phyloP scores from a whole-genome alignment of 805 yeast species.

The Diddensiella transvaalensis region DNA sequence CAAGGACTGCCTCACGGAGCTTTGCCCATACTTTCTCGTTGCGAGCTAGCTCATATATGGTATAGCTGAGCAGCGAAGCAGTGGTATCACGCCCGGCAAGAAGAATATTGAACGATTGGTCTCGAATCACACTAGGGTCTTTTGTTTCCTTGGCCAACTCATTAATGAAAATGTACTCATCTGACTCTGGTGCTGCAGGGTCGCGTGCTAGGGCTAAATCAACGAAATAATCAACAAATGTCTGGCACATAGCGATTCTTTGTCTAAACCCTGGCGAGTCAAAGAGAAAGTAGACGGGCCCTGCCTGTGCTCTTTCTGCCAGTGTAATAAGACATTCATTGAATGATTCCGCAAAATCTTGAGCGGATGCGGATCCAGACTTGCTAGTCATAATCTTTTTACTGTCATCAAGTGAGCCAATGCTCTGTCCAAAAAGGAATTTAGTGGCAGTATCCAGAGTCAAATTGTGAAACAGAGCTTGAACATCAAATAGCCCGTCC shows the following conservation, averaged over 20 bases:
- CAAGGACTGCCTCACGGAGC: constrained; percentile 39
- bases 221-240: constrained; percentile 41
- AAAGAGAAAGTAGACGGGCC: constrained; percentile 31
- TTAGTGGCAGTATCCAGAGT: constrained; percentile 37
- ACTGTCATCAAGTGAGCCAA: constrained; percentile 22
- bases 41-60: constrained; percentile 44
- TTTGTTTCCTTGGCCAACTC: constrained; percentile 49
- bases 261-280: constrained; percentile 3
- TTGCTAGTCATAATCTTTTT: neutral
- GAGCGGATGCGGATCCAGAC: constrained; percentile 3
- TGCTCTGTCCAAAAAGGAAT: constrained; percentile 34
- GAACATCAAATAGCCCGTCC: constrained; percentile 25
- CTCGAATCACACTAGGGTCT: constrained; percentile 45
- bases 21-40: constrained; percentile 31
- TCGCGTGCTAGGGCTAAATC: constrained; percentile 32
- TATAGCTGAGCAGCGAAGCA: constrained; percentile 47
- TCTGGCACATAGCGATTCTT: neutral
- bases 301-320: constrained; percentile 15
- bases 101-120: constrained; percentile 49
- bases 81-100: constrained; percentile 57
- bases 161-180: constrained; percentile 44
- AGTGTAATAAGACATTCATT: neutral
- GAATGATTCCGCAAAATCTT: constrained; percentile 6
- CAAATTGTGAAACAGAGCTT: constrained; percentile 29
- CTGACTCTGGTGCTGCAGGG: constrained; percentile 21